phyloP scores from a whole-genome alignment of 129 eudicot species.

The Lactuca saligna region DNA sequence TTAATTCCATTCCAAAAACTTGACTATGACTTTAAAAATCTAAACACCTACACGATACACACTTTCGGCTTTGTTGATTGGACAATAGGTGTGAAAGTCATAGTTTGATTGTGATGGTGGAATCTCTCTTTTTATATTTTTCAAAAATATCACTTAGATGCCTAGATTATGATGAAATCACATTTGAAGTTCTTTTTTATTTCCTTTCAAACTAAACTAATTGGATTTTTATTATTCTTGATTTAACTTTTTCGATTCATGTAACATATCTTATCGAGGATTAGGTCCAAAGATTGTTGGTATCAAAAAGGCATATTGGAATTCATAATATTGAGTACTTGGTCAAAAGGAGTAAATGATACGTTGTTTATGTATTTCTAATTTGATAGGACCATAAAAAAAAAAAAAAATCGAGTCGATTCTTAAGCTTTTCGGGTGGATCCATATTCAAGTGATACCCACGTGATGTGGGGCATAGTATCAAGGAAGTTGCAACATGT shows the following conservation, averaged over 20 bases:
- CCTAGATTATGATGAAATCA: not conserved
- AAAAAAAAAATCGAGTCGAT: not conserved
- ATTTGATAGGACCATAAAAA: not conserved
- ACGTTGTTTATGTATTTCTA: not conserved
- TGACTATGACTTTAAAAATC: slow-evolving; percentile 2
- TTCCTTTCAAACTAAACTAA: not conserved
- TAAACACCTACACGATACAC: not conserved
- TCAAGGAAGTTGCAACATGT: not conserved
- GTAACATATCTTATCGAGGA: not conserved
- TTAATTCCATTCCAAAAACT: not conserved
- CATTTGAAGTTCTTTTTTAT: not conserved
- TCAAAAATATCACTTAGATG: not conserved
- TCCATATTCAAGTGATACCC: not conserved
- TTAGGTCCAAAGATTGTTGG: not conserved
- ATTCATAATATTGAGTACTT: not conserved
- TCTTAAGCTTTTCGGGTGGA: not conserved
- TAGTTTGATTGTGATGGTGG: slow-evolving; percentile 15
- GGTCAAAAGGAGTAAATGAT: not conserved
- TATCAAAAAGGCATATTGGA: not conserved
- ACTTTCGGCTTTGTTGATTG: slow-evolving; percentile 15
- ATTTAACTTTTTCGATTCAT: not conserved
- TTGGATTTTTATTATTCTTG: not conserved
- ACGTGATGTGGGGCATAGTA: not conserved
- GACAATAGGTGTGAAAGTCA: slow-evolving; percentile 3
- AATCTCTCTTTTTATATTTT: slow-evolving; percentile 3